Percentiles rank a stretch among this genome's conserved stretches.
Evolutionary conservation across 495 filamentous ascomycete species (phyloP).

Genomic region (Penicillium riverlandense): DNA sequence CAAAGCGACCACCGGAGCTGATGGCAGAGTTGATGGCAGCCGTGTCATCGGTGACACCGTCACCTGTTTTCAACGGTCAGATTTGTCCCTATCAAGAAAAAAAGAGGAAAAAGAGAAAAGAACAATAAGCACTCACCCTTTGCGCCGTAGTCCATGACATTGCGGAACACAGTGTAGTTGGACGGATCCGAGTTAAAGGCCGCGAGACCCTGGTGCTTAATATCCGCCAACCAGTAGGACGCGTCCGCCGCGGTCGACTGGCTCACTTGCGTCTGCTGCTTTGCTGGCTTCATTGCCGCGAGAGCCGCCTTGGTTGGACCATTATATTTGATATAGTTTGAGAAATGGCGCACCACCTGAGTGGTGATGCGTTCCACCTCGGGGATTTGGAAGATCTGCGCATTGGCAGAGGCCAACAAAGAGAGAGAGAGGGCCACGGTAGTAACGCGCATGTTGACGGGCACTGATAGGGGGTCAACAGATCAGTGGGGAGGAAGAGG

Average conservation of each 20-base stretch:
- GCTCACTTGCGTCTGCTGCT: not conserved
- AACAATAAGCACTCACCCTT: conserved; percentile 26
- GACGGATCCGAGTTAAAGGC: conserved; percentile 47
- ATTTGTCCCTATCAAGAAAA: too few species aligned
- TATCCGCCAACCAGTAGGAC: conserved; percentile 62
- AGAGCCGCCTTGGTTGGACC: conserved; percentile 7
- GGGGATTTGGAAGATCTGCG: conserved; percentile 15
- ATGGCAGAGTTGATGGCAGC: conserved; percentile 58
- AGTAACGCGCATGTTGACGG: conserved; percentile 12
- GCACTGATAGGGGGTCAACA: not conserved
- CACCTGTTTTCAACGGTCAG: conserved; percentile 18
- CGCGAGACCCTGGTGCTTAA: conserved; percentile 55
- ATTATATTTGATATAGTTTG: not conserved
- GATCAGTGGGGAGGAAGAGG: not conserved
- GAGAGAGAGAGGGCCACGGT: conserved; percentile 3
- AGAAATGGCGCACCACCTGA: too few species aligned
- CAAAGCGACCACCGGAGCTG: conserved; percentile 43
- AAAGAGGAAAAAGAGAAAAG: too few species aligned
- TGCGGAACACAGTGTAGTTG: conserved; percentile 64
- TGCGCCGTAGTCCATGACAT: conserved; percentile 69
- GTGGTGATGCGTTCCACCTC: conserved; percentile 2
- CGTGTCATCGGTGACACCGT: conserved; percentile 62
- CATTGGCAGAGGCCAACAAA: conserved; percentile 13
- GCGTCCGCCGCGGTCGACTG: conserved; percentile 14
- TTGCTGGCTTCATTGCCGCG: not conserved